Evolutionary conservation across 345 rosid genomes (phyloP), one percentile per base, ranked within the genome.

Genomic region (Cardamine resedifolia): DNA sequence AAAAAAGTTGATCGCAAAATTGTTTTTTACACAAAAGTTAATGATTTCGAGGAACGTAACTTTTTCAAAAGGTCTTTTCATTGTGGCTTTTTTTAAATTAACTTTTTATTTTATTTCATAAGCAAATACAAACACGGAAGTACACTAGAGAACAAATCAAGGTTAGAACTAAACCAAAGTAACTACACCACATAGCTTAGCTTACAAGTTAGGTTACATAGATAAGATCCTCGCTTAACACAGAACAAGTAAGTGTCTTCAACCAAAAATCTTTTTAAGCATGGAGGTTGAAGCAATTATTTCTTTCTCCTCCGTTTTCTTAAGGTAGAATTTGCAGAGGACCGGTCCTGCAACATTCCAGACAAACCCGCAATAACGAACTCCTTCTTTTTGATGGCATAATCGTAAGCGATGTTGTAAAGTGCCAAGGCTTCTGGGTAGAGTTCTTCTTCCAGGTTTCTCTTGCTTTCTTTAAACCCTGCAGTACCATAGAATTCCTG

Each of bases 271-370:
- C 64, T 81, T 85, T 43, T 79, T 83, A 11, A 88, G 71, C 23
- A 79, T 77, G 31, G 83, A 78, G 11, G 73, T 72, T 39, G 73
- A 68, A 47, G 80, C 74, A 4, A 68, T 8, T 28, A 85, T 5
- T 3, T 44, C n/a, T 45, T 47, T 79, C 48, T 73, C 83, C 8
- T 58, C 24, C 23, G 49, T 62, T 50, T 31, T 75, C 19, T 16
- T 8, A 2, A 57, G 57, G 70, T 85, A 78, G 0, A 79, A 27
- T 34, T 27, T 53, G 77, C 86, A 88, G 1, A 92, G 73, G 7
- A 87, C 86, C 14, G 87, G 61, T 21, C 97, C 94, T 15, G 96
- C 94, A 19, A 84, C 81, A 50, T 38, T 87, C 97, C 96, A 90
- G 14, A 86, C 94, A 67, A 90, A 88, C 4, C 68, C 30, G 30